phyloP scores from a whole-genome alignment of 1,284 basidiomycete genomes.

The Ceratobasidium sp. region DNA sequence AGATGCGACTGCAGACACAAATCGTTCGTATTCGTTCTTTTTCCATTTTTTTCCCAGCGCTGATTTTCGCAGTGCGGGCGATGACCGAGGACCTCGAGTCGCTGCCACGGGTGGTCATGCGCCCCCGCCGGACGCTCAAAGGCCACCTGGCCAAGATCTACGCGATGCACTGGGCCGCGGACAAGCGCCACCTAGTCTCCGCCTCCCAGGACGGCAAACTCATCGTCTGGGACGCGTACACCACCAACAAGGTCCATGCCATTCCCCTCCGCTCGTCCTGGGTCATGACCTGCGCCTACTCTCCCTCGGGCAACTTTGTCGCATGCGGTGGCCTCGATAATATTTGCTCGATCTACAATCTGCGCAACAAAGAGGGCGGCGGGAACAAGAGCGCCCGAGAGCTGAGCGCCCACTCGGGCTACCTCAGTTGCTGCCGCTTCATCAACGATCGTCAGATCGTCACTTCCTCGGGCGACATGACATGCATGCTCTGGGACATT shows the following conservation, averaged over 20 bases:
- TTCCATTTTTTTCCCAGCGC: constrained; percentile 9
- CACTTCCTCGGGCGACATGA: constrained; percentile 98
- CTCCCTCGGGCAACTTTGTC: constrained; percentile 95
- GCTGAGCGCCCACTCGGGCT: constrained; percentile 95
- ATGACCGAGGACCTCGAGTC: constrained; percentile 97
- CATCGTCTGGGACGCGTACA: constrained; percentile 99
- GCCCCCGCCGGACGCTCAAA: constrained; percentile 90
- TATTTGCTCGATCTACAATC: constrained; percentile 97
- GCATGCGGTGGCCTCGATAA: constrained; percentile 99
- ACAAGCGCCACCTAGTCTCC: constrained; percentile 96
- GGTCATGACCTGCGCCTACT: constrained; percentile 99
- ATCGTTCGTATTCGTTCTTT: constrained; percentile 66
- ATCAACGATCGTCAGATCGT: constrained; percentile 98
- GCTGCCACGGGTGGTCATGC: constrained; percentile 94
- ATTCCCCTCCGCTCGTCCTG: constrained; percentile 96
- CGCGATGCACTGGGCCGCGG: constrained; percentile 98
- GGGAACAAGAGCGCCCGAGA: constrained; percentile 85
- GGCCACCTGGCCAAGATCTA: constrained; percentile 99
- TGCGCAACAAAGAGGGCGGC: constrained; percentile 76
- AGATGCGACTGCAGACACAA: constrained; percentile 96
- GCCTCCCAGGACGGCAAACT: constrained; percentile 99
- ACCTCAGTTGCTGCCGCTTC: constrained; percentile 97
- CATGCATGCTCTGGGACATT: constrained; percentile 99
- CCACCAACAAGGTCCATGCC: constrained; percentile 99
- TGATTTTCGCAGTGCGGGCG: constrained; percentile 72